Evolutionary conservation across 371 early-diverging fungal genomes (phyloP).

Genomic region (Phascolomyces articulosus): DNA sequence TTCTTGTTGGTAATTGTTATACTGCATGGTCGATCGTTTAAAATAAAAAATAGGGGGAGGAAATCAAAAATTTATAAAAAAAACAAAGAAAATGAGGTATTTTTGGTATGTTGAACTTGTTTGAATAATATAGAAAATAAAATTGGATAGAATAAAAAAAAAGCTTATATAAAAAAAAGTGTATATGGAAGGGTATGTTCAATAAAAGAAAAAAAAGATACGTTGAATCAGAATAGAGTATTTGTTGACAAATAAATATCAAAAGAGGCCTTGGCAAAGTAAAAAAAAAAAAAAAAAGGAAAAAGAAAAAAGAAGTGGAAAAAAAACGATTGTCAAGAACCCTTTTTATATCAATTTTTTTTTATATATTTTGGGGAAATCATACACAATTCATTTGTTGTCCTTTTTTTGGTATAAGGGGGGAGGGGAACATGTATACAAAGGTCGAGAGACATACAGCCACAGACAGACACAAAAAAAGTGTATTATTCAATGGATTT

Average conservation of each 20-base stretch:
- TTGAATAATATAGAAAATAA: no score
- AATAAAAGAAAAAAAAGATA: neutral
- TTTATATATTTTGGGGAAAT: no score
- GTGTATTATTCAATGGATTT: no score
- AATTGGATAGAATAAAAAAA: no score
- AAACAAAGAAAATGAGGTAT: conserved; percentile 5
- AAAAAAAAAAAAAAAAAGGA: conserved; percentile 6
- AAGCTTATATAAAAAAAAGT: no score
- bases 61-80: conserved; percentile 1
- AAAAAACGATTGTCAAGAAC: neutral
- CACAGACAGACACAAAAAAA: no score
- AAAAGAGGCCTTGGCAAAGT: conserved; percentile 9
- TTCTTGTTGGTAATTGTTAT: neutral
- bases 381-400: no score
- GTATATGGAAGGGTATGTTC: no score
- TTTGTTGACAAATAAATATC: neutral
- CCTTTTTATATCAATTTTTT: conserved; percentile 1
- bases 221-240: neutral
- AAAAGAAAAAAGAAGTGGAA: neutral
- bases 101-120: neutral
- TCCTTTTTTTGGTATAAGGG: no score
- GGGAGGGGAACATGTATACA: no score
- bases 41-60: neutral
- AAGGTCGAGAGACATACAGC: no score
- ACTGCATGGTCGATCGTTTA: conserved; percentile 11